These are phyloP conservation scores for Apiospora marii DNA, from an alignment of 2,329 filamentous ascomycete genomes.

Conservation along the genomic window DNA sequence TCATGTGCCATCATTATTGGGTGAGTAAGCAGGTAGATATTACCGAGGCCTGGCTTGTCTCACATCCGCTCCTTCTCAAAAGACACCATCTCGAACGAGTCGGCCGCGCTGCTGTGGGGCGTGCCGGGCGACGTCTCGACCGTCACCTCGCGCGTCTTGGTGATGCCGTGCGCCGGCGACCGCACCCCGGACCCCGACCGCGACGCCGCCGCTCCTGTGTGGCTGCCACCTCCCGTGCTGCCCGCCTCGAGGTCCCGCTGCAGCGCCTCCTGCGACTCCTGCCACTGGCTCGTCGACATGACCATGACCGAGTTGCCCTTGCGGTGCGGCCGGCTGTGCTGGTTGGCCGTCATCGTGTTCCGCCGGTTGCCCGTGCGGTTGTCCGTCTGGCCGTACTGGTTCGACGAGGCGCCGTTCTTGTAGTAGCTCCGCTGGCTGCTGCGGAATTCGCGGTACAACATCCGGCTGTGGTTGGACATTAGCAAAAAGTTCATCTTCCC, in stretches of 20 bases:
- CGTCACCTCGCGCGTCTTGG: constrained; percentile 43
- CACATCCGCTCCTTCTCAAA: background rate
- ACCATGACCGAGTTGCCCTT: constrained; percentile 41
- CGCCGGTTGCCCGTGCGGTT: constrained; percentile 27
- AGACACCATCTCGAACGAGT: constrained; percentile 31
- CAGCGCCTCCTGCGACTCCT: constrained; percentile 44
- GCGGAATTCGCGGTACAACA: constrained; percentile 45
- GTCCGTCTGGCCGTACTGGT: background rate
- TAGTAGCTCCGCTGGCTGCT: constrained; percentile 40
- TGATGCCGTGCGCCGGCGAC: constrained; percentile 31
- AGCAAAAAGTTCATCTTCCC: background rate
- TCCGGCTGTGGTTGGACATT: constrained; percentile 37
- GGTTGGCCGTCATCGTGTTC: background rate
- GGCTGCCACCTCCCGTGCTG: background rate
- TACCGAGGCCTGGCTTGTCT: background rate
- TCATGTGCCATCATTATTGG: no score
- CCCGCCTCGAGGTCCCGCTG: constrained; percentile 32
- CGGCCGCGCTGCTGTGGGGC: constrained; percentile 13
- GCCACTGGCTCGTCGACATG: constrained; percentile 42
- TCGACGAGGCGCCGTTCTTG: constrained; percentile 31
- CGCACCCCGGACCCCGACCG: background rate
- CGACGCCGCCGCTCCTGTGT: background rate
- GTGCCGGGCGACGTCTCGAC: constrained; percentile 30
- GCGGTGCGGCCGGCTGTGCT: constrained; percentile 17
- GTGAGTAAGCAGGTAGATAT: no score